Percentiles rank a stretch among this genome's conserved stretches.
phyloP scores from a whole-genome alignment of 2,329 filamentous ascomycete species.

The Fusarium scirpi region DNA sequence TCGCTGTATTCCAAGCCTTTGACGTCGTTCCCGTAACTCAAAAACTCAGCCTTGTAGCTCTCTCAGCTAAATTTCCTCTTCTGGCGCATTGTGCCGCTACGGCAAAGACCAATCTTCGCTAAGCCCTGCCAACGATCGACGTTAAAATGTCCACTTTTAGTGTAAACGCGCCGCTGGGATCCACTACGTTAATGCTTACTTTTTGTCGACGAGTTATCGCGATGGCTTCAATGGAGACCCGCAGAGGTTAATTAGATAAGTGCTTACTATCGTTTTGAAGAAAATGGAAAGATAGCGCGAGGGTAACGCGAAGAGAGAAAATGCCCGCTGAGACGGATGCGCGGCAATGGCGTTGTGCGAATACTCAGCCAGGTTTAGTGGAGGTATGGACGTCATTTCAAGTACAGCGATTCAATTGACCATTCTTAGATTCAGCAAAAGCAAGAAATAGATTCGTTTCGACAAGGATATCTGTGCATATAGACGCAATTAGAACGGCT shows the following conservation, averaged over 20 bases:
- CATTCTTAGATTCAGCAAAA: neutral
- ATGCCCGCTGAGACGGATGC: neutral
- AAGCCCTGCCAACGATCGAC: neutral
- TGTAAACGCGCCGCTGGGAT: neutral
- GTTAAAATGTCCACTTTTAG: neutral
- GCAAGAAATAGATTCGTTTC: neutral
- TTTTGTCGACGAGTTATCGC: neutral
- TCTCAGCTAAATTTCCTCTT: neutral
- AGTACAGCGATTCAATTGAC: neutral
- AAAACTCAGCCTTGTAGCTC: neutral
- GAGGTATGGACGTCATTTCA: neutral
- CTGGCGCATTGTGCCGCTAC: neutral
- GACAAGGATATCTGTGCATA: accelerated
- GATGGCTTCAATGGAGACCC: neutral
- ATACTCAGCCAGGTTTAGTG: neutral
- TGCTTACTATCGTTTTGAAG: neutral
- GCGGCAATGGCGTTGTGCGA: neutral
- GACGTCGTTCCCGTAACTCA: neutral
- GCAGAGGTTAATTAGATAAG: neutral
- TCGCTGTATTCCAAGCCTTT: too few species aligned
- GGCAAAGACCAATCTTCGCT: neutral
- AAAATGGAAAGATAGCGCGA: neutral
- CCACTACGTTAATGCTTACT: neutral
- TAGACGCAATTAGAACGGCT: neutral
- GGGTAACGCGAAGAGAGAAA: neutral